A percentile compares a stretch with the other conserved stretches of the same genome.
These are phyloP conservation scores for Fonsecaea nubica DNA, from an alignment of 2,329 filamentous ascomycete species.

Conservation along the genomic window DNA sequence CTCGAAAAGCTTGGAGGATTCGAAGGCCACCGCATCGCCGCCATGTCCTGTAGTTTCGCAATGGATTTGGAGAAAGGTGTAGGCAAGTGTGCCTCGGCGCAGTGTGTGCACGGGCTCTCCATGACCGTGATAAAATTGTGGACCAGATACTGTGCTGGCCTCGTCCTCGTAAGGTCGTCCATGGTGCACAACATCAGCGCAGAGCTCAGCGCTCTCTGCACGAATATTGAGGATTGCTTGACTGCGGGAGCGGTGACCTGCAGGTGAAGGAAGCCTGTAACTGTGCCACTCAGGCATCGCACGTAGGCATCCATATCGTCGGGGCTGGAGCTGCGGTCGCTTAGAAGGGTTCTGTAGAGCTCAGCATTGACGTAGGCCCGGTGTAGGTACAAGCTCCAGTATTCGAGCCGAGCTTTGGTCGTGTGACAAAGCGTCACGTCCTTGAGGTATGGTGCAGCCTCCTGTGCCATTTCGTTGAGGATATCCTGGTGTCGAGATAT, in stretches of 20 bases:
- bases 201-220: background rate
- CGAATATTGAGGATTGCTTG: conserved; percentile 1
- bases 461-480: conserved; percentile 62
- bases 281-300: background rate
- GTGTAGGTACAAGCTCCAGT: conserved; percentile 66
- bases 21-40: background rate
- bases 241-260: background rate
- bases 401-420: conserved; percentile 60
- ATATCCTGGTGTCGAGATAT: conserved; percentile 63
- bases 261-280: background rate
- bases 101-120: background rate
- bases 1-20: background rate
- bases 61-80: conserved; percentile 3
- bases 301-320: conserved; percentile 1
- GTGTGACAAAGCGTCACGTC: conserved; percentile 54
- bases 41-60: background rate
- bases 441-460: conserved; percentile 64
- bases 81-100: background rate
- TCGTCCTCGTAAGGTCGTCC: background rate
- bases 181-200: conserved; percentile 5
- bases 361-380: conserved; percentile 67
- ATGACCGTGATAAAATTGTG: conserved; percentile 1
- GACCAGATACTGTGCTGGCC: background rate
- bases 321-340: background rate
- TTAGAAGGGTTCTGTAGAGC: conserved; percentile 58